Evolutionary conservation across 192 early-diverging fungal genomes (phyloP).

Genomic region (Rhizophagus prolifer): DNA sequence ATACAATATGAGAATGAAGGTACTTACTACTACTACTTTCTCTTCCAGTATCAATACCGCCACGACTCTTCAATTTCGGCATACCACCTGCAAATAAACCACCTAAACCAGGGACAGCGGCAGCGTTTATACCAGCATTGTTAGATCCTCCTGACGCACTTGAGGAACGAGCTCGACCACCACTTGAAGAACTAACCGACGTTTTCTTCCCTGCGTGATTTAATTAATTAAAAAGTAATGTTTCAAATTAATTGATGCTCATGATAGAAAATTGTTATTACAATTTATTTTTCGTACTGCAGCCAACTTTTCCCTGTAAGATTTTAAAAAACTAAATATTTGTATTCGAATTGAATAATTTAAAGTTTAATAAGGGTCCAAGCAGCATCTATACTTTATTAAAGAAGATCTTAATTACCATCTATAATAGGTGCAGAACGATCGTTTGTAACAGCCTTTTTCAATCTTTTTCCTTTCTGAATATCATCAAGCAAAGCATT

Average conservation of each 20-base stretch:
- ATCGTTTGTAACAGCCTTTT: constrained; percentile 73
- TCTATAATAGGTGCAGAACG: constrained; percentile 57
- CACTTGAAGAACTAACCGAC: constrained; percentile 28
- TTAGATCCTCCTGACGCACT: constrained; percentile 34
- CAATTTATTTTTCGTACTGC: not conserved
- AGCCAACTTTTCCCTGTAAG: not conserved
- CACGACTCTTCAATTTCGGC: constrained; percentile 63
- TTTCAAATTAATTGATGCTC: not conserved
- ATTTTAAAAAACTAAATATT: not conserved
- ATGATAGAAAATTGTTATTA: not conserved
- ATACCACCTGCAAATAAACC: constrained; percentile 63
- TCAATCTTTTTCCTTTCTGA: constrained; percentile 66
- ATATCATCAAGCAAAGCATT: constrained; percentile 69
- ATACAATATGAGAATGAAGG: constrained; percentile 15
- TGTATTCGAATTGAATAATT: not conserved
- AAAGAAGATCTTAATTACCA: constrained; percentile 30
- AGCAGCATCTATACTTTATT: not conserved
- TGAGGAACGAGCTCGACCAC: constrained; percentile 31
- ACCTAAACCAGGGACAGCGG: constrained; percentile 48
- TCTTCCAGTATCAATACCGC: constrained; percentile 54
- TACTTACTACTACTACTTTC: not conserved
- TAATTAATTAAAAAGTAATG: not conserved
- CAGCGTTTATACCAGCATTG: constrained; percentile 29
- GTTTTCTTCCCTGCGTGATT: not conserved
- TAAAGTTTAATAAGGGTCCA: not conserved